These are phyloP conservation scores for Lasiosphaeris hirsuta DNA, from an alignment of 495 filamentous ascomycete genomes.

Conservation along the genomic window DNA sequence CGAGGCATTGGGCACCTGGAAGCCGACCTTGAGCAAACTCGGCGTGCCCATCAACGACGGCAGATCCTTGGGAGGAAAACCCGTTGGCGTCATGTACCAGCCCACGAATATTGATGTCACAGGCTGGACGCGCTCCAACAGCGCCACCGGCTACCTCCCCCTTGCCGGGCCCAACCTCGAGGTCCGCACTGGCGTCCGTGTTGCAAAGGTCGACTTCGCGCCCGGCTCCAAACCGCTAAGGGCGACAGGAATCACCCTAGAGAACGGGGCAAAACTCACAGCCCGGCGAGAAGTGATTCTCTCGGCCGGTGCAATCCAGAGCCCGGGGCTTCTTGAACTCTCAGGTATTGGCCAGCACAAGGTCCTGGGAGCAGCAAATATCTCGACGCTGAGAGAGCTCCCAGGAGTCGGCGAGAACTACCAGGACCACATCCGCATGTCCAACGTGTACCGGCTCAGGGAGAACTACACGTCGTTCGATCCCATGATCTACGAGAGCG, in stretches of 20 bases:
- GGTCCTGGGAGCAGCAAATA: slow-evolving; percentile 37
- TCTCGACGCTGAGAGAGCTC: slow-evolving; percentile 38
- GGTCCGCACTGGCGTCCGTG: slow-evolving; percentile 19
- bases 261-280: slow-evolving; percentile 27
- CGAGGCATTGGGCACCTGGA: slow-evolving; percentile 23
- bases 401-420: slow-evolving; percentile 52
- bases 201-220: slow-evolving; percentile 24
- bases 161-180: slow-evolving; percentile 20
- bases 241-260: slow-evolving; percentile 30
- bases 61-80: slow-evolving; percentile 35
- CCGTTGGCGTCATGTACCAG: slow-evolving; percentile 36
- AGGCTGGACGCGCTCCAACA: slow-evolving; percentile 39
- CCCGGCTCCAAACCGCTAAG: not conserved
- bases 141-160: slow-evolving; percentile 28
- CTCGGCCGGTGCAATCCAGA: slow-evolving; percentile 49
- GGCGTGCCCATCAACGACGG: slow-evolving; percentile 31
- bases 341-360: slow-evolving; percentile 50
- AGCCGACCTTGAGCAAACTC: slow-evolving; percentile 30
- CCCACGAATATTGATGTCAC: slow-evolving; percentile 36
- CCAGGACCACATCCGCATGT: slow-evolving; percentile 46
- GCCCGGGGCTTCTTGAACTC: slow-evolving; percentile 53
- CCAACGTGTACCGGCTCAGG: slow-evolving; percentile 25
- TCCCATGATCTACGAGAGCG: slow-evolving; percentile 20
- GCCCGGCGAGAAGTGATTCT: slow-evolving; percentile 53
- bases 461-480: slow-evolving; percentile 22